Base-by-base conservation (phyloP, 305 asterid genomes). In the Petunia hybrid region DNA sequence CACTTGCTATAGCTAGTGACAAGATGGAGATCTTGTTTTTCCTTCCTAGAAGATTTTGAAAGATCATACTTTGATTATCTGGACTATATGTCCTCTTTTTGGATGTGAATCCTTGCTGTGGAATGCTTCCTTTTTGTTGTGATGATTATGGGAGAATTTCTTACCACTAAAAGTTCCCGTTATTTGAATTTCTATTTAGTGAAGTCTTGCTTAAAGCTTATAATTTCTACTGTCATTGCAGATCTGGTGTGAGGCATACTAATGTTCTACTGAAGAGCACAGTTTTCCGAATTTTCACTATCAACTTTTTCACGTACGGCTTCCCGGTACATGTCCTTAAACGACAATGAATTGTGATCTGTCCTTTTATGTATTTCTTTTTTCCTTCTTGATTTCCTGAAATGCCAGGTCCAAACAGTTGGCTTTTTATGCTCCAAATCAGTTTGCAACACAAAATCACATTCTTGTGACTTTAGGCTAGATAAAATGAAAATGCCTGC, bases 301-400 rank as follows among this genome's bases (percentile, higher is more conserved):
- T 97, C 89, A 97, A 97, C 91, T 97, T 97, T 92, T 97, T 97
- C 96, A 93, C 98, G 71, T 97, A 97, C 86, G 99, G 99, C 80
- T 94, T 97, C 88, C 99, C 98, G 89, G 99, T 97, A 93, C 79
- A 90, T 85, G 81, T 85, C 67, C 70, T 43, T 55, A 81, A 81
- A 74, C 80, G 69, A 74, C 82, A 74, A 79, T 36, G 80, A 83
- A 35, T 81, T 59, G 64, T 48, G 59, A 67, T 73, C 75, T 83
- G 66, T 80, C 63, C 57, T 53, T 53, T 53, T 53, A 53, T 53
- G 57, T 67, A 62, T 73, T 71, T 36, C 35, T 4, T 8, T 6
- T 73, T 74, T 74, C 78, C 38, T 74, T 35, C 0, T 51, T 51
- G 78, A 74, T 4, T 53, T 53, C 45, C 78, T 42, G 6, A 74